Percentiles rank a stretch among this genome's conserved stretches.
These are phyloP conservation scores for Pistacia integerrima DNA, from an alignment of 345 rosid genomes.

Conservation along the genomic window DNA sequence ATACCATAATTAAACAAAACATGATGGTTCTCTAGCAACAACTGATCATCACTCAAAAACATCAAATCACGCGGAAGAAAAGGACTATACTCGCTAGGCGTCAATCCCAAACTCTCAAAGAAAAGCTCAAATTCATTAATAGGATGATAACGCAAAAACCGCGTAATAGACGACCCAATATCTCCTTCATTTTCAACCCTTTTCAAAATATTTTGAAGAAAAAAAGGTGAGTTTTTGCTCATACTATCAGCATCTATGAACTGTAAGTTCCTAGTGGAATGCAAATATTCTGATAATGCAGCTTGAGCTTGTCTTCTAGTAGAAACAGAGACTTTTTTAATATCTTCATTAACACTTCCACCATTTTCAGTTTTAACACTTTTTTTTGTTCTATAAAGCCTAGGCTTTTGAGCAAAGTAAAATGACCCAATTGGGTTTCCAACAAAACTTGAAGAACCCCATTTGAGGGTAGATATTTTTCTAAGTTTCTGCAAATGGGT, in stretches of 20 bases:
- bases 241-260: conserved; percentile 73
- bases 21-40: conserved; percentile 63
- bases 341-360: conserved; percentile 6
- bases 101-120: conserved; percentile 76
- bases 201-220: conserved; percentile 38
- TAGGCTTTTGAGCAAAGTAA: conserved; percentile 38
- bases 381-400: conserved; percentile 40
- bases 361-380: neutral
- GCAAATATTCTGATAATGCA: conserved; percentile 73
- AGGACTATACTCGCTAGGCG: conserved; percentile 42
- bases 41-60: conserved; percentile 62
- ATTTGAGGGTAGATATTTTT: conserved; percentile 40
- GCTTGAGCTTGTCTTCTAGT: conserved; percentile 52
- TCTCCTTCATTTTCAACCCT: conserved; percentile 42
- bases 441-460: conserved; percentile 41
- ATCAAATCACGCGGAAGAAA: conserved; percentile 52
- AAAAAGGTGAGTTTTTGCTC: conserved; percentile 64
- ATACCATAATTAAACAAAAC: conserved; percentile 70
- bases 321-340: conserved; percentile 29
- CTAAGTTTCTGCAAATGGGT: conserved; percentile 38
- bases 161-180: conserved; percentile 38
- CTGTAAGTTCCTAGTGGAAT: conserved; percentile 55
- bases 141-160: conserved; percentile 69
- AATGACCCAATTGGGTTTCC: conserved; percentile 30
- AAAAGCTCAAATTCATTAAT: conserved; percentile 91